Conservation (phyloP, 2,329 filamentous ascomycete genomes). For the Dactylellina drechsleri region DNA sequence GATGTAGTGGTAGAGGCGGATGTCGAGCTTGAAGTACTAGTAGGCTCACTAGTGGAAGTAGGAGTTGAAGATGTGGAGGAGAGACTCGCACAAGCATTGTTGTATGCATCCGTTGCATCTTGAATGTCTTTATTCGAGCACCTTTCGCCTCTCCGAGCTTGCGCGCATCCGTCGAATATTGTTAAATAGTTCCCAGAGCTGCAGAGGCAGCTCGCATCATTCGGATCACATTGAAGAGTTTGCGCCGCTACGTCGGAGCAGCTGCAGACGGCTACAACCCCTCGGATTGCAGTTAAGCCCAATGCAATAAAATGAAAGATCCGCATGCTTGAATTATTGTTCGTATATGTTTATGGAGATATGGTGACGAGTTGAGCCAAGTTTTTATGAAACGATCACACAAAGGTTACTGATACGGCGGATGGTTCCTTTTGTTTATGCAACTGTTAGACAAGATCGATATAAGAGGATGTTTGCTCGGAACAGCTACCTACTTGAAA, state of each 20-base stretch:
- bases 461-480: background rate
- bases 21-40: slow-evolving; percentile 26
- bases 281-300: slow-evolving; percentile 19
- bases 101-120: slow-evolving; percentile 19
- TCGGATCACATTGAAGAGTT: slow-evolving; percentile 15
- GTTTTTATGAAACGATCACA: background rate
- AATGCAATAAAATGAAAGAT: slow-evolving; percentile 37
- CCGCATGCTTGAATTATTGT: slow-evolving; percentile 40
- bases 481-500: slow-evolving; percentile 14
- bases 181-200: slow-evolving; percentile 16
- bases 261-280: slow-evolving; percentile 37
- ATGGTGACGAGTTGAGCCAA: background rate
- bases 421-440: slow-evolving; percentile 19
- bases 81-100: slow-evolving; percentile 3
- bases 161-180: slow-evolving; percentile 30
- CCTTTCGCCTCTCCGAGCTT: slow-evolving; percentile 29
- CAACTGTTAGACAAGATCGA: slow-evolving; percentile 39
- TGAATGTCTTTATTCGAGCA: slow-evolving; percentile 41
- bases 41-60: slow-evolving; percentile 34
- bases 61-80: slow-evolving; percentile 19
- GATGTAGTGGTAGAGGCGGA: slow-evolving; percentile 21
- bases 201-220: slow-evolving; percentile 41
- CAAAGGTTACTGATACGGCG: slow-evolving; percentile 13
- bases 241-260: slow-evolving; percentile 32
- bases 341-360: slow-evolving; percentile 20